Conservation (phyloP, 805 yeast species). For the Nakazawaea pomicola region DNA sequence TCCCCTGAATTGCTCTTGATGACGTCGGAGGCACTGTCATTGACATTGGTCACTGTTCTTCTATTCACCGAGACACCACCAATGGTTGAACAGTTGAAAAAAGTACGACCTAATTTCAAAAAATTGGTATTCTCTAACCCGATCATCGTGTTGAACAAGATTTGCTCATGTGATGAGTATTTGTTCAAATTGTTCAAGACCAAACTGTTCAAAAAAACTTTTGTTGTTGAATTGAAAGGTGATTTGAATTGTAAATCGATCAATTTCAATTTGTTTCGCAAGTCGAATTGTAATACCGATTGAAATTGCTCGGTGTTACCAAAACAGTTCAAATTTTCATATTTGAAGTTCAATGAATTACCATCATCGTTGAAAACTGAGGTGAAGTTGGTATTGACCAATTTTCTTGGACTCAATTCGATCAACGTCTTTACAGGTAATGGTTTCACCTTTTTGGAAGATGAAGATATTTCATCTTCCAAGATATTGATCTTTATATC, state of each 20-base stretch:
- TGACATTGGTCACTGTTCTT: conserved; percentile 48
- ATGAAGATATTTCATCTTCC: conserved; percentile 12
- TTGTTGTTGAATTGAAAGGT: conserved; percentile 42
- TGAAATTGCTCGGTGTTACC: conserved; percentile 66
- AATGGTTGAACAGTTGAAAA: conserved; percentile 23
- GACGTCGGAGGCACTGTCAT: conserved; percentile 49
- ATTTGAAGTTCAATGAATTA: conserved; percentile 28
- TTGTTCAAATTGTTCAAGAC: conserved; percentile 43
- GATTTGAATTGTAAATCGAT: conserved; percentile 42
- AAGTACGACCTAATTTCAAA: conserved; percentile 18
- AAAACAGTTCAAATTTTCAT: conserved; percentile 44
- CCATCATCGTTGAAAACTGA: conserved; percentile 30
- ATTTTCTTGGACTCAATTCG: conserved; percentile 26
- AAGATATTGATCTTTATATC: conserved; percentile 19
- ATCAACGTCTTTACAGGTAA: conserved; percentile 28
- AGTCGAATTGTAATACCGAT: conserved; percentile 41
- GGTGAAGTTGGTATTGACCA: conserved; percentile 27
- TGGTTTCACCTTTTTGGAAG: conserved; percentile 18
- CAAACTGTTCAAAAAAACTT: conserved; percentile 42
- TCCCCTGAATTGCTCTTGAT: conserved; percentile 59
- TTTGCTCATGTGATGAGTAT: conserved; percentile 51
- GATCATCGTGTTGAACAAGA: conserved; percentile 40
- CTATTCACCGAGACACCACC: conserved; percentile 57
- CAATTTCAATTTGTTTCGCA: conserved; percentile 39
- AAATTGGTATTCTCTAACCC: conserved; percentile 42